Evolutionary conservation across 2,329 filamentous ascomycete species (phyloP).

Genomic region (Ustilaginoidea virens): DNA sequence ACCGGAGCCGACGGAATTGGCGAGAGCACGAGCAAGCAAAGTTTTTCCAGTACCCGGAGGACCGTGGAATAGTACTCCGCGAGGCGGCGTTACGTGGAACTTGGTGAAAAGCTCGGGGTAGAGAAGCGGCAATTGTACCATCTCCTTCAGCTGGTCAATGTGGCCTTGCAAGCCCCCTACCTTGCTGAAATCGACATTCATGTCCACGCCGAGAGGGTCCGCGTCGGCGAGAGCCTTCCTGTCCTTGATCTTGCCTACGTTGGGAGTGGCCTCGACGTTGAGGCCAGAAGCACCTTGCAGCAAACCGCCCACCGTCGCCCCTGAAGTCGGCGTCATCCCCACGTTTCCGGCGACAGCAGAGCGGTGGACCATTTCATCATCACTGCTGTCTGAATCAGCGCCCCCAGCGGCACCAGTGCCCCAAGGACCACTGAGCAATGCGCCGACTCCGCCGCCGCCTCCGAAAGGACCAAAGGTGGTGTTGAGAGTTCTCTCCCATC

Average conservation of each 20-base stretch:
- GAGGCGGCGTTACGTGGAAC: conserved; percentile 85
- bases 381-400: conserved; percentile 89
- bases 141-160: conserved; percentile 95
- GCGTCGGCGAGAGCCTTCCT: conserved; percentile 84
- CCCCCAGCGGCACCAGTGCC: conserved; percentile 60
- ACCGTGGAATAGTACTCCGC: conserved; percentile 91
- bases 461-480: conserved; percentile 89
- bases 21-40: conserved; percentile 80
- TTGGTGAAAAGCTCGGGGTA: conserved; percentile 89
- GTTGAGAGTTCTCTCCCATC: conserved; percentile 70
- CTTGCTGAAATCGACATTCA: conserved; percentile 84
- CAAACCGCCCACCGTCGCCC: conserved; percentile 26
- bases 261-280: conserved; percentile 43
- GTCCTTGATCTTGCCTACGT: conserved; percentile 87
- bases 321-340: conserved; percentile 41
- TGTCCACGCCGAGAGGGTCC: conserved; percentile 83
- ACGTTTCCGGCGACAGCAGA: conserved; percentile 42
- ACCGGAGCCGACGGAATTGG: conserved; percentile 76
- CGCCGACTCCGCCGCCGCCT: conserved; percentile 57
- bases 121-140: conserved; percentile 86
- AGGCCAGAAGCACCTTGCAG: conserved; percentile 24
- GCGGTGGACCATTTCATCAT: conserved; percentile 68
- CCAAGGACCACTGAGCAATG: conserved; percentile 60
- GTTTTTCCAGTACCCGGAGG: conserved; percentile 97
- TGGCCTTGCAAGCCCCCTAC: conserved; percentile 87